Percentiles rank a stretch among this genome's conserved stretches.
Evolutionary conservation across 257 asterid genomes (phyloP).

Genomic region (Haberlea rhodopensis): DNA sequence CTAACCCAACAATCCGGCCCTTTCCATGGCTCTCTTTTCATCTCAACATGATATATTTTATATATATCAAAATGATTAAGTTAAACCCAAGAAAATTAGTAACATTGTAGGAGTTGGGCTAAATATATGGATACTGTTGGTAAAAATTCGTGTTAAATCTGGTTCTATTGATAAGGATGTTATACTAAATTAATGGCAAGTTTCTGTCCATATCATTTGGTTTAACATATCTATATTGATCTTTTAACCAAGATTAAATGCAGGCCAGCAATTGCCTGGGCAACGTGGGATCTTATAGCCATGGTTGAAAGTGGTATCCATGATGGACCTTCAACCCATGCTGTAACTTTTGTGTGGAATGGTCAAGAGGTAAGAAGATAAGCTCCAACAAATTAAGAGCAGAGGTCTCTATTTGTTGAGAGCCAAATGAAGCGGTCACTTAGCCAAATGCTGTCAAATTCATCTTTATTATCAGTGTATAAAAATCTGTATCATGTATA

Average conservation of each 20-base stretch:
- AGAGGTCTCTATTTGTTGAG: constrained; percentile 9
- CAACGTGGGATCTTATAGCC: constrained; percentile 97
- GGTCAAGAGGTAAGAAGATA: constrained; percentile 68
- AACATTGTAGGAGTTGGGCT: too few relatives aligned
- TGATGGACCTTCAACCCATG: constrained; percentile 91
- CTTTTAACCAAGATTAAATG: constrained; percentile 27
- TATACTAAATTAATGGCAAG: constrained; percentile 9
- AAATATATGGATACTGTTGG: too few relatives aligned
- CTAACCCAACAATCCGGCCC: too few relatives aligned
- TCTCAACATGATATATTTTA: too few relatives aligned
- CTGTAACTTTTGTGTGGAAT: constrained; percentile 87
- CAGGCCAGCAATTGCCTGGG: constrained; percentile 99
- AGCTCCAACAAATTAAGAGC: neutral
- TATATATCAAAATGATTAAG: too few relatives aligned
- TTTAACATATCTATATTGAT: constrained; percentile 1
- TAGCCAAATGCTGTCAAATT: neutral
- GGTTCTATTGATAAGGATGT: constrained; percentile 4
- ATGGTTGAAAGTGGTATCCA: constrained; percentile 73
- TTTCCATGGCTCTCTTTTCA: too few relatives aligned
- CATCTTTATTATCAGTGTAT: neutral
- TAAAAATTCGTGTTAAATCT: neutral
- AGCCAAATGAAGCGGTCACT: neutral
- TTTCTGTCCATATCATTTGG: constrained; percentile 2
- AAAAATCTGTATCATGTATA: neutral
- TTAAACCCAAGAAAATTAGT: too few relatives aligned